phyloP scores from a whole-genome alignment of 768 basidiomycete genomes.

The Lactarius pseudohatsudake region DNA sequence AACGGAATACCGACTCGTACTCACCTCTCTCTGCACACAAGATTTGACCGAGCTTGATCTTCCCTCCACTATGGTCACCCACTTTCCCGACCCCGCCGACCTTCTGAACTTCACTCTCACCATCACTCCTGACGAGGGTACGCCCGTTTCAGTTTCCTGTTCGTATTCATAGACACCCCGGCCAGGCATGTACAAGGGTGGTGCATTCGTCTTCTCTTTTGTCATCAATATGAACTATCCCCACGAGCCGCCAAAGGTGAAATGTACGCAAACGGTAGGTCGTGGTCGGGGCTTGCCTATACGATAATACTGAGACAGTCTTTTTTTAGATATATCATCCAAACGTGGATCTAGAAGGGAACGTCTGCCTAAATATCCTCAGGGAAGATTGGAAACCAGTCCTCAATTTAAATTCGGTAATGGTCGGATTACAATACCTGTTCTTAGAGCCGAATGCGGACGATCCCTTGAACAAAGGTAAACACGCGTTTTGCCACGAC shows the following conservation, averaged over 20 bases:
- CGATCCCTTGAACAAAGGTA: conserved; percentile 98
- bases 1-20: not conserved
- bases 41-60: conserved; percentile 97
- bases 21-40: conserved; percentile 35
- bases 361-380: conserved; percentile 97
- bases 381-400: conserved; percentile 99
- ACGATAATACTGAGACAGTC: not conserved
- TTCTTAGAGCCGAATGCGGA: conserved; percentile 99
- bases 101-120: conserved; percentile 95
- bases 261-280: conserved; percentile 89
- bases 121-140: conserved; percentile 96
- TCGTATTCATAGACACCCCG: not conserved
- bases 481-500: conserved; percentile 31
- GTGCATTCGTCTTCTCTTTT: conserved; percentile 91
- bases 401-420: conserved; percentile 93
- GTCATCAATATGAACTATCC: conserved; percentile 97
- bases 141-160: conserved; percentile 3
- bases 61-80: conserved; percentile 92
- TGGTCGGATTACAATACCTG: conserved; percentile 97
- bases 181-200: conserved; percentile 97
- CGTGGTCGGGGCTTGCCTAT: not conserved
- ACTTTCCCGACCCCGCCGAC: conserved; percentile 90
- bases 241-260: conserved; percentile 98
- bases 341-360: conserved; percentile 96
- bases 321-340: conserved; percentile 90